Percentiles rank a stretch among this genome's conserved stretches.
Conservation (phyloP, 805 yeast genomes). For the Vanderwaltozyma verrucispora region DNA sequence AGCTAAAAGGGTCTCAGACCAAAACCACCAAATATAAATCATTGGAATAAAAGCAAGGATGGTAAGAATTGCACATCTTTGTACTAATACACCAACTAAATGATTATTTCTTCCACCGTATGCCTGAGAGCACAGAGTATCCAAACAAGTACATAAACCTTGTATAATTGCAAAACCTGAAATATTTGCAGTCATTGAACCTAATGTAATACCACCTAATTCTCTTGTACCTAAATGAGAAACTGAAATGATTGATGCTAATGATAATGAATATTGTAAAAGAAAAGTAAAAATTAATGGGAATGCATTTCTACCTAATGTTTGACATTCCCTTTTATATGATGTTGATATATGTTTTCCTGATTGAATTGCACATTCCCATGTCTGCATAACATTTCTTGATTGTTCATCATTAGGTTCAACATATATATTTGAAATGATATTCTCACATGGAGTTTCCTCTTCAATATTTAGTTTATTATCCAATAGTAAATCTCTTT, state of each 20-base stretch:
- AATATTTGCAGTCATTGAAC: conserved; percentile 71
- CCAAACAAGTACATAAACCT: conserved; percentile 70
- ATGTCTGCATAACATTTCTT: conserved; percentile 17
- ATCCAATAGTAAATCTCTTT: conserved; percentile 26
- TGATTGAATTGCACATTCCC: conserved; percentile 25
- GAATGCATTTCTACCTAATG: conserved; percentile 35
- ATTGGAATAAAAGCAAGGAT: conserved; percentile 44
- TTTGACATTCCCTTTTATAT: conserved; percentile 36
- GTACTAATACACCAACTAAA: conserved; percentile 57
- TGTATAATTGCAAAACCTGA: conserved; percentile 66
- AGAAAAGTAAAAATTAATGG: conserved; percentile 61
- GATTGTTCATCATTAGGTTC: conserved; percentile 5
- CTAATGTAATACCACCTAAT: conserved; percentile 65
- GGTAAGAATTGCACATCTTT: conserved; percentile 57
- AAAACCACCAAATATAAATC: conserved; percentile 48
- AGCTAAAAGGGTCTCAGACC: conserved; percentile 40
- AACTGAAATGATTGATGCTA: conserved; percentile 69
- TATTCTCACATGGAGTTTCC: background rate
- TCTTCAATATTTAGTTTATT: conserved; percentile 16
- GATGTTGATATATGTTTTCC: conserved; percentile 22
- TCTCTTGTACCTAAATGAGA: conserved; percentile 64
- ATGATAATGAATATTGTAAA: conserved; percentile 61
- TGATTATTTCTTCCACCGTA: conserved; percentile 57
- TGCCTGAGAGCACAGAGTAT: conserved; percentile 71
- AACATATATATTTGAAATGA: background rate